Base-by-base conservation (phyloP, 305 asterid species). In the Fraxinus velutina region DNA sequence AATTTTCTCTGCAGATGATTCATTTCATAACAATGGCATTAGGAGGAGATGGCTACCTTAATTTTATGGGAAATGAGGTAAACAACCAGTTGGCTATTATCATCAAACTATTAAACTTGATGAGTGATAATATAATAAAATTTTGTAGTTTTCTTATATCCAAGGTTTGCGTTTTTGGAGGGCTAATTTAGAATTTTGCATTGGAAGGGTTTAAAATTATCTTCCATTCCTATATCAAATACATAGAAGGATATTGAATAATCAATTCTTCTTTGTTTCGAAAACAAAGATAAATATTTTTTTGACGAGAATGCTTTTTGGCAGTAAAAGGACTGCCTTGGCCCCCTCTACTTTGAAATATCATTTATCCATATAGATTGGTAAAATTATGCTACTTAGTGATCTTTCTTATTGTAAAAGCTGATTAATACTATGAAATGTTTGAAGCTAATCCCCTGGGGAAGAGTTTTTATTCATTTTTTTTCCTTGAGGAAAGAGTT, bases 1-100 rank as follows among this genome's bases (percentile, higher is more conserved):
- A 70, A 32, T 76, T n/a, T 68, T 86, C 75, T 84, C 13, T 80
- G 87, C 97, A 96, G 99, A 96, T 96, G 97, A 96, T 96, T 84
- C 99, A 96, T 86, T 96, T 93, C 87, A 75, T 94, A 80, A 94
- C 99, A 0, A 93, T 94, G 98, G 94, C 98, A 82, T 85, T 94
- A 84, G 99, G 98, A 86, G 99, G 99, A 89, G 99, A 93, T 78
- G 99, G 98, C 32, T 94, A 96, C 89, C 97, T 96, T 76, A 93
- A 90, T 90, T 96, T 96, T 93, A 94, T 96, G 99, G 99, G 99
- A 84, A 96, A 96, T 73, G 99, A 96, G 98, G 99, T 94, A 84
- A 88, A 81, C 21, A 73, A 3, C 81, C 55, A 15, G 75, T 70
- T 70, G 75, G 75, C 24, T 30, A 30, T 32, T 71, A 32, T 32